These are phyloP conservation scores for Entomortierella lignicola DNA, from an alignment of 192 early-diverging fungal genomes.

Conservation along the genomic window DNA sequence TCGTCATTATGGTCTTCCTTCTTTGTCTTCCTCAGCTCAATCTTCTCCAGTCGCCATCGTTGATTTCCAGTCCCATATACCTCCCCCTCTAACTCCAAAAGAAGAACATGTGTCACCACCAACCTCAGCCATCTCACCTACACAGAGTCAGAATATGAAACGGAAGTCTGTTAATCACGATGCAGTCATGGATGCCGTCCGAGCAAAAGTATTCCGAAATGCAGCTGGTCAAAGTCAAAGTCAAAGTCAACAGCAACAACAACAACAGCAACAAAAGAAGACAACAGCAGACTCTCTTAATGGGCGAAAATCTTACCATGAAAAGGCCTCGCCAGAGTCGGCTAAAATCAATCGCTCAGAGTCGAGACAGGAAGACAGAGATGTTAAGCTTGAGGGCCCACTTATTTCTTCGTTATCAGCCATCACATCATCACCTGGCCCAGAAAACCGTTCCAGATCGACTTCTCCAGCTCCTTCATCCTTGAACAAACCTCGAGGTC, in stretches of 20 bases:
- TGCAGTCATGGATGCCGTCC: constrained; percentile 58
- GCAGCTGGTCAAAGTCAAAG: constrained; percentile 32
- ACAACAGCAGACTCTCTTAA: not conserved
- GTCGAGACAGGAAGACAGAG: constrained; percentile 22
- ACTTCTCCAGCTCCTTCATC: constrained; percentile 1
- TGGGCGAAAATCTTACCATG: constrained; percentile 21
- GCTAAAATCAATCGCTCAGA: constrained; percentile 7
- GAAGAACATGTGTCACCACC: constrained; percentile 49
- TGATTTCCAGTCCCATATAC: constrained; percentile 49
- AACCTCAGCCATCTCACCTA: constrained; percentile 47
- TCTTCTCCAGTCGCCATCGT: constrained; percentile 33
- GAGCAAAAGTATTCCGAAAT: constrained; percentile 54
- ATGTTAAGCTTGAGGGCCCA: constrained; percentile 16
- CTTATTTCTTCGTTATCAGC: constrained; percentile 5
- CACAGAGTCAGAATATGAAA: constrained; percentile 20
- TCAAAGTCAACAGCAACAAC: constrained; percentile 2
- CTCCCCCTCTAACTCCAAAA: constrained; percentile 45
- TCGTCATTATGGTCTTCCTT: constrained; percentile 33
- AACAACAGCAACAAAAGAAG: constrained; percentile 37
- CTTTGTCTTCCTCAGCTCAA: constrained; percentile 27
- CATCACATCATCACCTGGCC: not conserved
- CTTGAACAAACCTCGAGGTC: not conserved
- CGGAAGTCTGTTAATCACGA: constrained; percentile 57
- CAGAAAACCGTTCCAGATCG: not conserved
- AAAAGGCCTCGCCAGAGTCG: constrained; percentile 24